Evolutionary conservation across 164 flowering plant genomes (phyloP).

Genomic region (Vitis vinifera): DNA sequence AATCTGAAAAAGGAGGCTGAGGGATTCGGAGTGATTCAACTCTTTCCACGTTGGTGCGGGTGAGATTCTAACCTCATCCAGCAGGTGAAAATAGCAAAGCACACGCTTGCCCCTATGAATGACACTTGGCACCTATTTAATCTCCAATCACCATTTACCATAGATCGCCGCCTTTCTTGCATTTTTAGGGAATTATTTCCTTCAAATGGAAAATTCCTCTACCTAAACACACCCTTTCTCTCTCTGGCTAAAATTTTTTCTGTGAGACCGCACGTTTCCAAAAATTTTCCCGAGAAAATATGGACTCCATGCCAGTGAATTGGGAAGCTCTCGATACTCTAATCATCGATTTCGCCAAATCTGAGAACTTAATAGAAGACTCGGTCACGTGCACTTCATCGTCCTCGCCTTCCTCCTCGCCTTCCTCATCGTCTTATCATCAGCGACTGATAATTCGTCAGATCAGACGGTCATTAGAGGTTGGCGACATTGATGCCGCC

Average conservation of each 20-base stretch:
- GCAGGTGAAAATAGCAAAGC: neutral
- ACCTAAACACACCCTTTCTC: neutral
- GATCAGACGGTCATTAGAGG: constrained; percentile 64
- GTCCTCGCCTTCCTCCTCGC: constrained; percentile 22
- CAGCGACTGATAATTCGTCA: constrained; percentile 73
- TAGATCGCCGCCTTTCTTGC: constrained; percentile 24
- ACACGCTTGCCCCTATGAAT: neutral
- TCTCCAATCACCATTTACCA: constrained; percentile 6
- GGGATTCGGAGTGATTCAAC: too few relatives aligned
- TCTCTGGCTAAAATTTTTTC: neutral
- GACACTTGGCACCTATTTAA: constrained; percentile 22
- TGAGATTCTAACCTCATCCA: neutral
- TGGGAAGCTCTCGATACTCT: constrained; percentile 94
- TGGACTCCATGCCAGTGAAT: constrained; percentile 81
- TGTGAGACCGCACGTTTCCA: neutral
- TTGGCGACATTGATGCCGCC: constrained; percentile 78
- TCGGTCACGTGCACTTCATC: constrained; percentile 16
- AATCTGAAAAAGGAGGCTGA: too few relatives aligned
- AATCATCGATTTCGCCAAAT: constrained; percentile 78
- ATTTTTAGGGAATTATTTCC: neutral
- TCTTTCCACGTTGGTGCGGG: neutral
- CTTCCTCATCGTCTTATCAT: constrained; percentile 67
- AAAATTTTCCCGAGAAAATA: constrained; percentile 21
- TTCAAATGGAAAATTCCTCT: neutral
- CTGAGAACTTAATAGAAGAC: constrained; percentile 73